Percentiles rank a stretch among this genome's conserved stretches.
phyloP scores from a whole-genome alignment of 805 yeast genomes.

The Brettanomyces bruxellensis region DNA sequence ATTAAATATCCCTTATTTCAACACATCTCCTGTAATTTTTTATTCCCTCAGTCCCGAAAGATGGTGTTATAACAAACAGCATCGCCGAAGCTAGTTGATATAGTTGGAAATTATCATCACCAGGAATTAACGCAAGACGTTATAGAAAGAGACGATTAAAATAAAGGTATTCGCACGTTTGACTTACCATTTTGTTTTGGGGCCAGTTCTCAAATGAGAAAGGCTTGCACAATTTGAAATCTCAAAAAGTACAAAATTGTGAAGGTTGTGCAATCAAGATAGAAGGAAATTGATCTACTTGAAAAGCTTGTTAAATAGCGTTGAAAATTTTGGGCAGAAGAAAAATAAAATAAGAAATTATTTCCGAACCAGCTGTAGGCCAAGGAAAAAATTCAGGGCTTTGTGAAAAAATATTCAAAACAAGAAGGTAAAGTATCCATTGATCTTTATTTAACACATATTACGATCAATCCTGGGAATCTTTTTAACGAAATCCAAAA shows the following conservation, averaged over 20 bases:
- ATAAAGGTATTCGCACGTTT: too few species aligned
- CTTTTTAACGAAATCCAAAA: too few species aligned
- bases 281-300: not conserved
- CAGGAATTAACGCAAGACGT: not conserved
- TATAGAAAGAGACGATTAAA: too few species aligned
- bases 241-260: too few species aligned
- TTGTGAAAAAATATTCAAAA: not conserved
- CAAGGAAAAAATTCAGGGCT: not conserved
- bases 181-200: too few species aligned
- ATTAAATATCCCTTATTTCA: not conserved
- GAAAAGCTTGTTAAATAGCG: not conserved
- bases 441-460: too few species aligned
- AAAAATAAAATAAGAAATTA: not conserved
- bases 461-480: too few species aligned
- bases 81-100: conserved; percentile 18
- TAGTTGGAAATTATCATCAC: conserved; percentile 4
- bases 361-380: not conserved
- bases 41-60: conserved; percentile 15
- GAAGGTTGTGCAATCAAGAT: too few species aligned
- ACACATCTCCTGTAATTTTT: not conserved
- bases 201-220: too few species aligned
- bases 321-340: not conserved
- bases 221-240: too few species aligned
- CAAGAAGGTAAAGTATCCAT: too few species aligned
- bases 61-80: conserved; percentile 16